Base-by-base conservation (phyloP, 768 basidiomycete species). In the Tephrocybe sp. region DNA sequence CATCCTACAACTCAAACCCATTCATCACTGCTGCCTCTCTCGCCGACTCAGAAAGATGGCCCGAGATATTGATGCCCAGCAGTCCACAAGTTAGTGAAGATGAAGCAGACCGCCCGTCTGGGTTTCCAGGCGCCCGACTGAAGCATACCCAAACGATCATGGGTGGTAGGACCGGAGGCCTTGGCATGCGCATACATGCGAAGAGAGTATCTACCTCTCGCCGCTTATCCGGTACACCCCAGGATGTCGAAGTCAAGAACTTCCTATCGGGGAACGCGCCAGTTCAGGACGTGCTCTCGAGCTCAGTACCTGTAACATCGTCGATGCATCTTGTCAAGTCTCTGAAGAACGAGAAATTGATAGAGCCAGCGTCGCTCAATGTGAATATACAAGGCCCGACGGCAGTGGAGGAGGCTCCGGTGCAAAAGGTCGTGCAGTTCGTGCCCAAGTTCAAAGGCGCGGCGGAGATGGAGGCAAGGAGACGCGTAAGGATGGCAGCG, bases 71-170 rank as follows among this genome's bases (percentile, higher is more conserved):
- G 2, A 69, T 78, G 52, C 86, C 92, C 0, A 64, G 79, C 12
- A 87, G 84, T 55, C 92, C 89, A 0, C 80, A 84, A 31, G 74
- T 87, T 32, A 84, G 84, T 47, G 86, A 89, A 46, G 83, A 87
- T 51, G 89, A 90, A 49, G 68, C 67, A 8, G 78, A 80, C 44
- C 71, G 68, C 9, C 73, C 74, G 39, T 70, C 63, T 56, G 78
- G 67, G 56, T 76, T 69, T 66, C 80, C 66, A 65, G 85, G 60
- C 62, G 80, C 56, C 61, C 64, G 78, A 12, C 75, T 97, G 55
- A 89, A 87, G 61, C 87, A 95, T 66, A 89, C 91, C 5, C 84
- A 87, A 60, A 97, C 95, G 3, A 96, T 97, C 61, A 85, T 94
- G 77, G 91, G 84, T 3, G 77, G 78, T 4, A 76, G 82, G 21